Conservation (phyloP, 2,329 filamentous ascomycete species). For the Diaporthe sp. region DNA sequence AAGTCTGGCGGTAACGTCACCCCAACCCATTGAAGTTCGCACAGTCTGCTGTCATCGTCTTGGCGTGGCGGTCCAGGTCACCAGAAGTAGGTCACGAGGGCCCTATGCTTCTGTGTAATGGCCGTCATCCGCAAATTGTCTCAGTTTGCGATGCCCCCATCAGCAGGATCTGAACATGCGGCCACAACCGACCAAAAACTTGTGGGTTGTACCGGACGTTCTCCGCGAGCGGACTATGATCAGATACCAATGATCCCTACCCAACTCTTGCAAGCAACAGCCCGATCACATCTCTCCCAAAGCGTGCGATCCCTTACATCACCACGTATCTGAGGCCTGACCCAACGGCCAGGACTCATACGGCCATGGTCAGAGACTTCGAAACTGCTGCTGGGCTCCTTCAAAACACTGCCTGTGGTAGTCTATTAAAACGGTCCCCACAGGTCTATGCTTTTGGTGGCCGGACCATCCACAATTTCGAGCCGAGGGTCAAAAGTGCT, state of each 20-base stretch:
- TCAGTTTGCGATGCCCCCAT: not conserved
- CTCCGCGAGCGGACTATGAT: not conserved
- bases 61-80: slow-evolving; percentile 17
- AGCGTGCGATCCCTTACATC: not conserved
- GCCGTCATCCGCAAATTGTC: not conserved
- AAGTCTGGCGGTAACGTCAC: slow-evolving; percentile 9
- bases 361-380: not conserved
- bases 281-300: not conserved
- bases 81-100: slow-evolving; percentile 1
- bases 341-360: not conserved
- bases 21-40: not conserved
- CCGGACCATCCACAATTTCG: not conserved
- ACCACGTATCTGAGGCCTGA: not conserved
- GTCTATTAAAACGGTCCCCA: not conserved
- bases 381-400: not conserved
- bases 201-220: not conserved
- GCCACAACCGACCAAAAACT: not conserved
- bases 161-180: not conserved
- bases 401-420: not conserved
- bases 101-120: not conserved
- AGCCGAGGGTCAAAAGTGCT: not conserved
- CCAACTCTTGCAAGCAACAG: not conserved
- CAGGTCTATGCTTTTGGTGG: not conserved
- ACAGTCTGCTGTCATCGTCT: slow-evolving; percentile 18
- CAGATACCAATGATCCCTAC: not conserved